phyloP scores from a whole-genome alignment of 1,284 basidiomycete species.

The Puccinia brachypodii region DNA sequence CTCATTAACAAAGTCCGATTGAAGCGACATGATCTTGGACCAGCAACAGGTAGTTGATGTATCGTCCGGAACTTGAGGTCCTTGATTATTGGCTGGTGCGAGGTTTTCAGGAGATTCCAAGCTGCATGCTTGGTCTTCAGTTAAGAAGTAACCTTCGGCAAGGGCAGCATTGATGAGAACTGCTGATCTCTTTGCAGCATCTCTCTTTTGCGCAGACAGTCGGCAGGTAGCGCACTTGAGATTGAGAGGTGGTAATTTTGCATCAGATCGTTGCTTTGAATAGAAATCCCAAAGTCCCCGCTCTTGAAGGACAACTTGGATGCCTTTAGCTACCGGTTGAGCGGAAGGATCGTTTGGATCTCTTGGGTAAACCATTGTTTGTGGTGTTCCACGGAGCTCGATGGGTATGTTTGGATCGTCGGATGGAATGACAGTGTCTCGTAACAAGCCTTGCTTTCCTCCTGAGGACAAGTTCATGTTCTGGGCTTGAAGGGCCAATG shows the following conservation, averaged over 20 bases:
- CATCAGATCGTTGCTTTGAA: not conserved
- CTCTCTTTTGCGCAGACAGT: not conserved
- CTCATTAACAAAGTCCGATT: constrained; percentile 1
- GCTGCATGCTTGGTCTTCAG: constrained; percentile 8
- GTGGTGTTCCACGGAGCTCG: not conserved
- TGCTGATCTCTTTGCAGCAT: not conserved
- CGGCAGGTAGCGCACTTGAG: not conserved
- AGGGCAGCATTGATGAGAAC: not conserved
- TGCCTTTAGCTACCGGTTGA: not conserved
- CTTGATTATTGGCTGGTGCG: no score
- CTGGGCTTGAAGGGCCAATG: constrained; percentile 11
- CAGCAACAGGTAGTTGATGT: no score
- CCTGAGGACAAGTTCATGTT: constrained; percentile 3
- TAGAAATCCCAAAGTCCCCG: not conserved
- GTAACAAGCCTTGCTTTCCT: not conserved
- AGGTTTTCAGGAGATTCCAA: not conserved
- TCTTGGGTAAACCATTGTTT: not conserved
- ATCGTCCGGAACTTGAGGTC: no score
- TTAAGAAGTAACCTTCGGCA: not conserved
- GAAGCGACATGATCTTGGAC: no score
- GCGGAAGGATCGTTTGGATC: not conserved
- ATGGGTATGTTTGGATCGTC: not conserved
- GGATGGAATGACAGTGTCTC: not conserved
- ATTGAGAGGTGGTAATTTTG: not conserved
- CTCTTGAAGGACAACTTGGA: constrained; percentile 1